Conservation (phyloP, 805 yeast species). For the Lachancea cidri region DNA sequence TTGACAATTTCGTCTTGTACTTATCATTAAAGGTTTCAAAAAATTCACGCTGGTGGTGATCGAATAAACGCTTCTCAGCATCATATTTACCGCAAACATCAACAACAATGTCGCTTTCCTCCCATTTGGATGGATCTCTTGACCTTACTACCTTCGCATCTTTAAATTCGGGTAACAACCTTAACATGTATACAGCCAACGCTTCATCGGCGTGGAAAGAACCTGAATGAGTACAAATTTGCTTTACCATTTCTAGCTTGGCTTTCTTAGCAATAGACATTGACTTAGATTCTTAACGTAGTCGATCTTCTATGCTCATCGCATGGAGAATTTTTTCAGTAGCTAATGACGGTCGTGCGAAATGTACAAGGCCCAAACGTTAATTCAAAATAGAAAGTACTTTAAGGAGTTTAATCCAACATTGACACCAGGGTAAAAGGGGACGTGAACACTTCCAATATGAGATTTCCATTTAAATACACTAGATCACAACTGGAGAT, state of each 20-base stretch:
- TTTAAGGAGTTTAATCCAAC: background rate
- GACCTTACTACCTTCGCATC: constrained; percentile 74
- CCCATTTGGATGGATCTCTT: constrained; percentile 79
- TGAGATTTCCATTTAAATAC: constrained; percentile 27
- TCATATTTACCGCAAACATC: constrained; percentile 94
- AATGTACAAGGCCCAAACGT: too few relatives aligned
- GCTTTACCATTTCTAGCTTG: constrained; percentile 29
- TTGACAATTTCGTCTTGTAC: constrained; percentile 73
- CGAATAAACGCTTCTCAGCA: constrained; percentile 70
- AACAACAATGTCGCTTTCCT: constrained; percentile 82
- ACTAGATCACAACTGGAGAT: constrained; percentile 51
- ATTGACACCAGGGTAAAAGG: background rate
- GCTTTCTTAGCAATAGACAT: constrained; percentile 15
- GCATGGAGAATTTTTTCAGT: background rate
- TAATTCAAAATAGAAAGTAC: background rate
- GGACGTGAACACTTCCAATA: too few relatives aligned
- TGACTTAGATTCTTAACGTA: background rate
- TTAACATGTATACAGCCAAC: constrained; percentile 83
- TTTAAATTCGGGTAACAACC: constrained; percentile 60
- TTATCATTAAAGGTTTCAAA: constrained; percentile 60
- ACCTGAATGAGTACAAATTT: constrained; percentile 89
- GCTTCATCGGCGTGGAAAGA: constrained; percentile 97
- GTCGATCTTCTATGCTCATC: background rate
- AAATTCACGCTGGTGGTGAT: constrained; percentile 95
- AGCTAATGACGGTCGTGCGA: background rate